Base-by-base conservation (phyloP, 768 basidiomycete genomes). In the Kwoniella dendrophila region DNA sequence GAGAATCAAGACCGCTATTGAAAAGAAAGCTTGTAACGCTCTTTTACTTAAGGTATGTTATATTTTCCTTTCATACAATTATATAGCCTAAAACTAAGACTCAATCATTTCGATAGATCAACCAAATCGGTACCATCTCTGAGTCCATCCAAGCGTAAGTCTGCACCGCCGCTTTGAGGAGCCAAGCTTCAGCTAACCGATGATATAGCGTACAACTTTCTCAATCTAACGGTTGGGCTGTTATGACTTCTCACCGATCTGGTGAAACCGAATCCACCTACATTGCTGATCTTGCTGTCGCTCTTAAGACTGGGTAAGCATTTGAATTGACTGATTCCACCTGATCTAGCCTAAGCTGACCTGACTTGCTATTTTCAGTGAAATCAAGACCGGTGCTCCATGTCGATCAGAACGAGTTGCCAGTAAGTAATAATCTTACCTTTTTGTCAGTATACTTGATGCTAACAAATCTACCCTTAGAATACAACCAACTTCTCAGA, bases 11-110 rank as follows among this genome's bases (percentile, higher is more conserved):
- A 95, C 91, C 38, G 96, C 96, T 72, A 96, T 98, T 68, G 90
- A 97, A 83, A 96, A 95, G 87, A 97, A 95, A 86, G 91, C 96
- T 36, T 98, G 95, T 87, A 98, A 98, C 77, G 96, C 92, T 78
- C 86, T 99, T 40, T 86, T 99, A 66, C 87, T 99, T 82, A 99
- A 98, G 88, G 72, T 70, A 33, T 40, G 66, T 58, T n/a, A 2
- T 5, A 4, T 27, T 2, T 45, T 34, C 16, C 24, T 10, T 44
- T 18, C 40, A n/a, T 8, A 10, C 6, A 11, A n/a, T 10, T 44
- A 5, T 8, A 20, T 44, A 5, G 34, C 7, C 16, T 20, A 44
- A 22, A 22, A 20, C 6, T 62, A 2, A 0, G 34, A 29, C 36
- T 75, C 38, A 72, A 24, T 4, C 16, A 49, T 34, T 27, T 62